phyloP scores from a whole-genome alignment of 345 rosid genomes.

The Noccaea bulbosa region DNA sequence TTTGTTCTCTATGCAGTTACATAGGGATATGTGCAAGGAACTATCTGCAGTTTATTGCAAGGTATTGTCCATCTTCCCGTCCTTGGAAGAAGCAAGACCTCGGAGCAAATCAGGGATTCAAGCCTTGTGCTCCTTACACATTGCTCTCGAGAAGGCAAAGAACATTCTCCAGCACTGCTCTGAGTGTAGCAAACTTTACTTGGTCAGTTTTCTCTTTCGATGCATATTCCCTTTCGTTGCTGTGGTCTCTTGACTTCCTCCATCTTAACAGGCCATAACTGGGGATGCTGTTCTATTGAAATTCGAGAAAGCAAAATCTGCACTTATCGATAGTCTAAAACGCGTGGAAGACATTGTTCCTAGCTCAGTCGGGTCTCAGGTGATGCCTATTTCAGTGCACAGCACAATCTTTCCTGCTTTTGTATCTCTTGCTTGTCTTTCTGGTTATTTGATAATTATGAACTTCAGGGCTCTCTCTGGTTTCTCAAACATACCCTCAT shows the following conservation, averaged over 20 bases:
- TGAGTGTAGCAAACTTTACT: conserved; percentile 84
- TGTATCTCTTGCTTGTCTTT: conserved; percentile 4
- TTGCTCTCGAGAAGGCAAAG: conserved; percentile 89
- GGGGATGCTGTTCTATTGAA: conserved; percentile 88
- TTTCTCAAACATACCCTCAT: background rate
- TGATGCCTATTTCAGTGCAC: conserved; percentile 27
- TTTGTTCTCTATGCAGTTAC: conserved; percentile 56
- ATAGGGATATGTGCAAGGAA: conserved; percentile 87
- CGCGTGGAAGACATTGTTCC: conserved; percentile 95
- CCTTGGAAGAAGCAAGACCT: conserved; percentile 92
- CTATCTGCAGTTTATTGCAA: conserved; percentile 74
- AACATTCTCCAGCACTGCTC: conserved; percentile 87
- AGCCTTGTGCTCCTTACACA: conserved; percentile 91
- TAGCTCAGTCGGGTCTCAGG: conserved; percentile 86
- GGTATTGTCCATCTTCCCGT: conserved; percentile 75
- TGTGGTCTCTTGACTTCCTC: conserved; percentile 1
- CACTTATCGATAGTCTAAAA: conserved; percentile 82
- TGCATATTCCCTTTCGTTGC: background rate
- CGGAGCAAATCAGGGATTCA: conserved; percentile 97
- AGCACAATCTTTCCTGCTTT: conserved; percentile 43
- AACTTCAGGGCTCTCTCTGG: background rate
- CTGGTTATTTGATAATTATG: conserved; percentile 6
- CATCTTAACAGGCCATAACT: conserved; percentile 74
- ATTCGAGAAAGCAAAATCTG: conserved; percentile 76
- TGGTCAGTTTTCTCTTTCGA: conserved; percentile 57